These are phyloP conservation scores for Backusella morwellensis DNA, from an alignment of 192 early-diverging fungal species.

Conservation along the genomic window DNA sequence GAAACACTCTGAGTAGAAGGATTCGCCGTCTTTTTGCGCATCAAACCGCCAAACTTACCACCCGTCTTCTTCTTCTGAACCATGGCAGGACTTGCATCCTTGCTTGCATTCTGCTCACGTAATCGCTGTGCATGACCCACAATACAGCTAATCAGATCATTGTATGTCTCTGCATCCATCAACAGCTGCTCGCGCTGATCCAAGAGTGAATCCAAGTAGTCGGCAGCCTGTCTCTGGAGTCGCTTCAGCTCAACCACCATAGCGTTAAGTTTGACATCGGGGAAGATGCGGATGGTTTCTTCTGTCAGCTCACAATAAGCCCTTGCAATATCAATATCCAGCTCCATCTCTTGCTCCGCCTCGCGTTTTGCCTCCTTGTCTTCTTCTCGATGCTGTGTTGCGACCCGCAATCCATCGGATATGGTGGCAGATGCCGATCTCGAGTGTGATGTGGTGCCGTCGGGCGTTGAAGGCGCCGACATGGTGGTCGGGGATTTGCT, in stretches of 20 bases:
- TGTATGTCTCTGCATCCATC: slow-evolving; percentile 63
- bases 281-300: slow-evolving; percentile 50
- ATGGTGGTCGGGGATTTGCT: neutral
- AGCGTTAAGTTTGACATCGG: slow-evolving; percentile 45
- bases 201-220: slow-evolving; percentile 51
- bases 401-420: neutral
- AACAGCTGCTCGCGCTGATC: slow-evolving; percentile 59
- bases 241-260: slow-evolving; percentile 43
- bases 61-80: slow-evolving; percentile 31
- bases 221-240: slow-evolving; percentile 49
- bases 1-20: slow-evolving; percentile 10
- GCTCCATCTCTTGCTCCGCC: slow-evolving; percentile 28
- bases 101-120: slow-evolving; percentile 26
- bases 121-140: slow-evolving; percentile 54
- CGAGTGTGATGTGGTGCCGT: neutral
- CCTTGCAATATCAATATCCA: slow-evolving; percentile 40
- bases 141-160: slow-evolving; percentile 58
- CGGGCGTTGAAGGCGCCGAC: neutral
- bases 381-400: neutral
- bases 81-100: slow-evolving; percentile 38
- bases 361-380: slow-evolving; percentile 7
- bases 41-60: neutral
- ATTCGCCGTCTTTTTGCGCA: slow-evolving; percentile 6
- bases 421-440: neutral
- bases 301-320: slow-evolving; percentile 42